Conservation (phyloP, 495 filamentous ascomycete species). For the Aspergillus haitiensis region DNA sequence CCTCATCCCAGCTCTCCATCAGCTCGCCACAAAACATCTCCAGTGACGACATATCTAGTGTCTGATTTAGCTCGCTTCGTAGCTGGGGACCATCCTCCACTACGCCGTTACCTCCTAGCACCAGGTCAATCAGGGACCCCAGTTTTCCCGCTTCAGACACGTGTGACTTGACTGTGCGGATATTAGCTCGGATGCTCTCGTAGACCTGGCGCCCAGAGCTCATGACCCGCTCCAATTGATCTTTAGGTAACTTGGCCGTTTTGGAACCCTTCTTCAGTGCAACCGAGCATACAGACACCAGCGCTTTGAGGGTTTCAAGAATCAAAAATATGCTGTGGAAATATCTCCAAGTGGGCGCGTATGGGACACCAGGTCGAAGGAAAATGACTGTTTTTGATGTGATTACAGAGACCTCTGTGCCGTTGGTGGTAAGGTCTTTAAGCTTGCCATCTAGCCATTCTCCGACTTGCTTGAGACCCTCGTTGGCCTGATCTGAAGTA, state of each 20-base stretch:
- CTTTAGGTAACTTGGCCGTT: slow-evolving; percentile 36
- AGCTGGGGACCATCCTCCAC: slow-evolving; percentile 33
- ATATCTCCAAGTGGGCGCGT: slow-evolving; percentile 43
- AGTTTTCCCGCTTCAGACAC: slow-evolving; percentile 42
- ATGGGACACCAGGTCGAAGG: slow-evolving; percentile 27
- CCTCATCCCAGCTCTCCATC: slow-evolving; percentile 52
- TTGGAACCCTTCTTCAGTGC: slow-evolving; percentile 38
- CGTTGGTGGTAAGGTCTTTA: slow-evolving; percentile 26
- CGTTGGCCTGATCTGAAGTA: slow-evolving; percentile 34
- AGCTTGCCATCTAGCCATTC: slow-evolving; percentile 36
- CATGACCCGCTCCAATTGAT: slow-evolving; percentile 32
- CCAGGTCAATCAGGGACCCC: slow-evolving; percentile 38
- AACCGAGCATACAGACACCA: slow-evolving; percentile 32
- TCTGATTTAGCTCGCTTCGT: slow-evolving; percentile 33
- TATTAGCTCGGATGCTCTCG: slow-evolving; percentile 36
- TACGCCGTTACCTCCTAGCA: slow-evolving; percentile 30
- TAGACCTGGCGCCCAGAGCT: slow-evolving; percentile 32
- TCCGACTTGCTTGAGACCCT: slow-evolving; percentile 35
- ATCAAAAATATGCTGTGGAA: slow-evolving; percentile 39
- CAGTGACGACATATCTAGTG: slow-evolving; percentile 36
- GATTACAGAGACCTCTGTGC: slow-evolving; percentile 26
- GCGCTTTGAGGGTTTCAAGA: slow-evolving; percentile 44
- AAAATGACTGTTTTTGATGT: slow-evolving; percentile 30
- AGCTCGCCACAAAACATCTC: slow-evolving; percentile 46
- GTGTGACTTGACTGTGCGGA: slow-evolving; percentile 37